Evolutionary conservation across 1,139 yeast species (phyloP).

Genomic region (Meyerozyma carpophila): DNA sequence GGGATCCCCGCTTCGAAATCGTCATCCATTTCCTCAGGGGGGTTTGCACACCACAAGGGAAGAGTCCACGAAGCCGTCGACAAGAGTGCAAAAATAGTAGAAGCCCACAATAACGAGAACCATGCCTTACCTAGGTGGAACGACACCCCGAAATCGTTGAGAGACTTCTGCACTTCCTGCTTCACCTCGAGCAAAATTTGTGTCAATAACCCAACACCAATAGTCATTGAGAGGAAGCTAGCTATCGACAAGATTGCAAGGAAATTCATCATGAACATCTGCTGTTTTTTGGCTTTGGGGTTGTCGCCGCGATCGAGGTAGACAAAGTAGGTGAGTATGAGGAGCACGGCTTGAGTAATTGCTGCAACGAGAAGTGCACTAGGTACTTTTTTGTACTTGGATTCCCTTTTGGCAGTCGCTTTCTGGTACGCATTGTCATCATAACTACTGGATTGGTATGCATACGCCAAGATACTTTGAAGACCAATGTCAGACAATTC

Average conservation of each 20-base stretch:
- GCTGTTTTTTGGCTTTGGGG: constrained; percentile 24
- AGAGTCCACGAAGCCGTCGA: constrained; percentile 33
- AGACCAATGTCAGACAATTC: constrained; percentile 37
- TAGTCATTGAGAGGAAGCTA: constrained; percentile 23
- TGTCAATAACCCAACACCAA: constrained; percentile 25
- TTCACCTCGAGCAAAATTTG: constrained; percentile 18
- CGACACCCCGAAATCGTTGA: constrained; percentile 42
- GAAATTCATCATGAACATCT: constrained; percentile 25
- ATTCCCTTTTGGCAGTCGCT: constrained; percentile 14
- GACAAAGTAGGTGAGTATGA: constrained; percentile 25
- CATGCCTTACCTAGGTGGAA: constrained; percentile 36
- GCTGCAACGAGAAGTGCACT: constrained; percentile 21
- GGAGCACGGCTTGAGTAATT: constrained; percentile 19
- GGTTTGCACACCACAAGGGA: constrained; percentile 44
- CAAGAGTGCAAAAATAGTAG: constrained; percentile 16
- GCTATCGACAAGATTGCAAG: constrained; percentile 29
- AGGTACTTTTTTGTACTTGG: constrained; percentile 17
- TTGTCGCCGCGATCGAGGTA: constrained; percentile 30
- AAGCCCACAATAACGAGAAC: constrained; percentile 38
- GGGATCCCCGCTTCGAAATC: constrained; percentile 10
- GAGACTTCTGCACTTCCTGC: constrained; percentile 22
- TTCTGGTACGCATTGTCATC: constrained; percentile 17
- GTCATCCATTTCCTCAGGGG: constrained; percentile 19
- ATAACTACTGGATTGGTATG: constrained; percentile 20
- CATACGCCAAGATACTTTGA: constrained; percentile 43